Evolutionary conservation across 495 filamentous ascomycete species (phyloP), one percentile per base, ranked within the genome.

Genomic region (Podospora tetraspora): DNA sequence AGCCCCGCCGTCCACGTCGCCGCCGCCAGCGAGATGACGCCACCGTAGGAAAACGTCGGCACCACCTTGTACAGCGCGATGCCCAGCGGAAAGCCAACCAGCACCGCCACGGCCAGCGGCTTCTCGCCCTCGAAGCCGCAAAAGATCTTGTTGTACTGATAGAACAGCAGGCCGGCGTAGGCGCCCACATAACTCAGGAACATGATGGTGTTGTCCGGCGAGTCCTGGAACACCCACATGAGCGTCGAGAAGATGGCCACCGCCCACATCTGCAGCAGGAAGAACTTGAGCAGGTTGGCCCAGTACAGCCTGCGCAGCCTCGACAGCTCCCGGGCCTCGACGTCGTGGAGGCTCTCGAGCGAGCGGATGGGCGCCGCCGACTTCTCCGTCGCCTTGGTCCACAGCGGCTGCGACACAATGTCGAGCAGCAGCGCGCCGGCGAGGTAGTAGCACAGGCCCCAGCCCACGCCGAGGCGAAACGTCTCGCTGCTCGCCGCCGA

Each of bases 91-190:
- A 88, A 72, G 6, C 85, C 86, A 21, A 85, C 63, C 11, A 79
- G 37, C 7, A 80, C 74, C 29, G 84, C 84, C 13, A 78, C 68
- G 6, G 86, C 65, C 24, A 88, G 76, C 0, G 85, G 83, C 65
- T 82, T 84, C 34, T 86, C 73, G 1, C 84, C 85, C 60, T 85
- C 79, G 16, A 83, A 81, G 1, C 85, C 86, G 19, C 82, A 79
- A 72, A 87, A 88, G 61, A 88, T 86, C 62, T 85, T 85, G 69
- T 84, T 87, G 74, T 87, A 88, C 72, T 88, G 85, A 68, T 87
- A 87, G 79, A 84, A 86, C 52, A 87, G 79, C 62, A 88, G 75
- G 29, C 86, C 86, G 12, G 84, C 84, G 72, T 88, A 88, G 34
- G 86, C 79, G 21, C 80, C 74, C 3, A 87, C 76, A 64, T 88